Conservation (phyloP, 129 eudicot species). For the Arctium lappa region DNA sequence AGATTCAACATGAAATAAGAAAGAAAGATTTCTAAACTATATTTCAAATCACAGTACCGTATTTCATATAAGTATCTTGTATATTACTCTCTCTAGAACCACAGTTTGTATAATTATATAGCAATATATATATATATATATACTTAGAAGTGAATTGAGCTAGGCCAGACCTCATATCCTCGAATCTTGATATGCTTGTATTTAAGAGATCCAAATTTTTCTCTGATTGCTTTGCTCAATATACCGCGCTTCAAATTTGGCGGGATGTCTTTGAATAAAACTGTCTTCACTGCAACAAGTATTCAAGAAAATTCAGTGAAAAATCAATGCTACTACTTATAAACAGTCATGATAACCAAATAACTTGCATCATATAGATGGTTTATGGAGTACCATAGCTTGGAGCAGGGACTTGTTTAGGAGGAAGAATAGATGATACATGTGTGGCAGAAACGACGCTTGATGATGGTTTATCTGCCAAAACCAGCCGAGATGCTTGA, state of each 20-base stretch:
- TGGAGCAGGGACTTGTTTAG: neutral
- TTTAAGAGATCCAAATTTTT: conserved; percentile 9
- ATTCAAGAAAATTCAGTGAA: neutral
- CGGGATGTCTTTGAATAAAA: conserved; percentile 17
- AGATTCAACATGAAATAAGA: neutral
- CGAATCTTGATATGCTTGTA: conserved; percentile 9
- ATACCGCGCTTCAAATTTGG: neutral
- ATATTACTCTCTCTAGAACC: no score
- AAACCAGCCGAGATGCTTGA: neutral
- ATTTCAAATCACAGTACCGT: no score
- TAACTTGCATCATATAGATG: neutral
- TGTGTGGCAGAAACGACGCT: neutral
- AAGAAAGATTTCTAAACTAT: no score
- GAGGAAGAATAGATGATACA: neutral
- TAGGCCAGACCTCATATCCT: conserved; percentile 1
- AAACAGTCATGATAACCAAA: neutral
- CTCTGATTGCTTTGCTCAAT: conserved; percentile 6
- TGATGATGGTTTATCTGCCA: neutral
- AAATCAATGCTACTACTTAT: neutral
- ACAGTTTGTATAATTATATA: no score
- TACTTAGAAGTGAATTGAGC: neutral
- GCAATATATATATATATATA: neutral
- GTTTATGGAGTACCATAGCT: neutral
- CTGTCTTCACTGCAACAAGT: conserved; percentile 12
- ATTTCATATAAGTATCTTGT: no score